Base-by-base conservation (phyloP, 768 basidiomycete genomes). In the Russula virescens region DNA sequence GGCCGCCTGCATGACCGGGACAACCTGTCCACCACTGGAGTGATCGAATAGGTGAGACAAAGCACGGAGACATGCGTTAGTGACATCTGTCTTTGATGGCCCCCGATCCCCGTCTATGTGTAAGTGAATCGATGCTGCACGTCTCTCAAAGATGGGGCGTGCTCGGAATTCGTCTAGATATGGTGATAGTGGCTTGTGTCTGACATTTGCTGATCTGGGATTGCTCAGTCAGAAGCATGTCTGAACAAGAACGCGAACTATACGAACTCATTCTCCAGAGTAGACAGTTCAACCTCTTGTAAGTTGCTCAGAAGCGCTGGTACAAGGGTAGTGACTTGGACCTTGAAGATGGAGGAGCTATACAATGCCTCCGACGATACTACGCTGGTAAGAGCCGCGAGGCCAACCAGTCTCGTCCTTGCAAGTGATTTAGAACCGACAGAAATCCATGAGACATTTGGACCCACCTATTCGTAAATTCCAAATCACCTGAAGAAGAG, bases 41-140 rank as follows among this genome's bases (percentile, higher is more conserved):
- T 91, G 91, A 26, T 79, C 83, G 34, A 94, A 73, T 7, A 98
- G 75, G 3, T 85, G 81, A 55, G 86, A 86, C 10, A 93, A 72
- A 1, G 87, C 86, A 28, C 86, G 83, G 34, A 97, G 76, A 2
- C 86, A 80, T 9, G 91, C 88, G 42, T 83, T 84, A 0, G 87
- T 81, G 26, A 96, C 89, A 67, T 94, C 94, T 1, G 75, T 73
- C 54, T 76, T 78, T 1, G 85, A 81, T 26, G 94, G 93, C 0
- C 94, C 94, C 54, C 85, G 83, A 69, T 97, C 91, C 11, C 94
- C 94, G 66, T 95, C 89, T 18, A 94, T 75, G 71, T 96, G 94
- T 10, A 88, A 76, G 71, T 95, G 94, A 16, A 97, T 88, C 1
- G 94, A 96, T 5, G 89, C 88, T 0, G 94, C 94, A 34, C 91